phyloP scores from a whole-genome alignment of 352 stramenopile genomes.

The Saprolegnia parasitica region DNA sequence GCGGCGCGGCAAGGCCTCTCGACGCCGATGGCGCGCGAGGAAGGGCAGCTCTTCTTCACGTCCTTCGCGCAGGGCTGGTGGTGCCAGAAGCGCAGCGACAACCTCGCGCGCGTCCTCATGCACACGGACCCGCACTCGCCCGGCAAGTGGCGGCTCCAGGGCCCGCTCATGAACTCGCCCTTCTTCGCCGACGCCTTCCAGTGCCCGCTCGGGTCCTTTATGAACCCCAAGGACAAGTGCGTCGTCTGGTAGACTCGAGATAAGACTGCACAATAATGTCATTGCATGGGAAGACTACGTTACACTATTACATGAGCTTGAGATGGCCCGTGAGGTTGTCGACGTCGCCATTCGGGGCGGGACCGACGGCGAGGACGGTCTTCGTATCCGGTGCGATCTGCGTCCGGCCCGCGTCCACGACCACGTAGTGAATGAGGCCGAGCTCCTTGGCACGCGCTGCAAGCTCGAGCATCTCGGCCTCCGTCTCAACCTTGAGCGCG shows the following conservation, averaged over 20 bases:
- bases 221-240: slow-evolving; percentile 71
- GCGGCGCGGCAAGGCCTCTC: slow-evolving; percentile 41
- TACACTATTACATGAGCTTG: slow-evolving; percentile 65
- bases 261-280: not conserved
- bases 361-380: slow-evolving; percentile 78
- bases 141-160: slow-evolving; percentile 57
- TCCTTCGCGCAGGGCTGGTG: slow-evolving; percentile 66
- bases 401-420: slow-evolving; percentile 79
- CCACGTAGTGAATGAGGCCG: slow-evolving; percentile 74
- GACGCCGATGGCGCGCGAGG: slow-evolving; percentile 10
- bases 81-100: slow-evolving; percentile 51
- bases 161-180: slow-evolving; percentile 55
- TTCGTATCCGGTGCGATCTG: slow-evolving; percentile 83
- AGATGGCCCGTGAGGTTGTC: slow-evolving; percentile 74
- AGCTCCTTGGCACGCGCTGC: slow-evolving; percentile 53
- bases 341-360: slow-evolving; percentile 58
- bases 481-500: slow-evolving; percentile 79
- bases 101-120: slow-evolving; percentile 43
- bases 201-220: slow-evolving; percentile 44
- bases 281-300: not conserved
- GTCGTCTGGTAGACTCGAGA: slow-evolving; percentile 74
- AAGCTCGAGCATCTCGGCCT: slow-evolving; percentile 72
- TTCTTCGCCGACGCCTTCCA: slow-evolving; percentile 60
- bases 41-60: slow-evolving; percentile 54
- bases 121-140: slow-evolving; percentile 53